phyloP scores from a whole-genome alignment of 2,329 filamentous ascomycete species.

The Diaporthe caulivora region DNA sequence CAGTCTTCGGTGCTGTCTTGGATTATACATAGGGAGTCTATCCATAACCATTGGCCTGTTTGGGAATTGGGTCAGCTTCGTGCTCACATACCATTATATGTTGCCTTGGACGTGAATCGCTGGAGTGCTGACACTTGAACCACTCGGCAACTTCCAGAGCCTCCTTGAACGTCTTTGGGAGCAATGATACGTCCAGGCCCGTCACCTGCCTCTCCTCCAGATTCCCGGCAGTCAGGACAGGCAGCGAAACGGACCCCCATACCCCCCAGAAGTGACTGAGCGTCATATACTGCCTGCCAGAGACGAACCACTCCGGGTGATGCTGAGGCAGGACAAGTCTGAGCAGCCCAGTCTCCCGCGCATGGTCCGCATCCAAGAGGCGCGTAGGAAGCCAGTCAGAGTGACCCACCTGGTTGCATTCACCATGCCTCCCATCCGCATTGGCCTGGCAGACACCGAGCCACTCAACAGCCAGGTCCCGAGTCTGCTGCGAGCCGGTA shows the following conservation, averaged over 20 bases:
- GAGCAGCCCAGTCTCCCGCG: neutral
- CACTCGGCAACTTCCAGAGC: conserved; percentile 27
- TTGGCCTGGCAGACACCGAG: conserved; percentile 31
- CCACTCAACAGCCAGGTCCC: conserved; percentile 32
- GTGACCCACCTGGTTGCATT: conserved; percentile 10
- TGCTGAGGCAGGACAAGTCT: neutral
- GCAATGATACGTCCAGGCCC: conserved; percentile 3
- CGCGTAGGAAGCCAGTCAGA: conserved; percentile 7
- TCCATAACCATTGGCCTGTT: conserved; percentile 30
- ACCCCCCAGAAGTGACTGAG: conserved; percentile 34
- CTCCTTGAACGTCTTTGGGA: conserved; percentile 18
- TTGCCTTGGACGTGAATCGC: too few relatives aligned
- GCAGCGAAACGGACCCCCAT: neutral
- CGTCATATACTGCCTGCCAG: conserved; percentile 12
- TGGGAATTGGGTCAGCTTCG: neutral
- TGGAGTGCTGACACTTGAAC: conserved; percentile 30
- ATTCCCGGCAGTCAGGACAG: neutral
- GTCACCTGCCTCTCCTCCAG: neutral
- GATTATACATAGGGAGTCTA: conserved; percentile 32
- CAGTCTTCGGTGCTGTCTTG: conserved; percentile 37
- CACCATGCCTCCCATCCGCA: conserved; percentile 32
- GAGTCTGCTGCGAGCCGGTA: conserved; percentile 28
- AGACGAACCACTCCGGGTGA: neutral
- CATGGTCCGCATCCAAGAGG: neutral
- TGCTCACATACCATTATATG: too few relatives aligned